Evolutionary conservation across 192 early-diverging fungal species (phyloP).

Genomic region (Funneliformis geosporum): DNA sequence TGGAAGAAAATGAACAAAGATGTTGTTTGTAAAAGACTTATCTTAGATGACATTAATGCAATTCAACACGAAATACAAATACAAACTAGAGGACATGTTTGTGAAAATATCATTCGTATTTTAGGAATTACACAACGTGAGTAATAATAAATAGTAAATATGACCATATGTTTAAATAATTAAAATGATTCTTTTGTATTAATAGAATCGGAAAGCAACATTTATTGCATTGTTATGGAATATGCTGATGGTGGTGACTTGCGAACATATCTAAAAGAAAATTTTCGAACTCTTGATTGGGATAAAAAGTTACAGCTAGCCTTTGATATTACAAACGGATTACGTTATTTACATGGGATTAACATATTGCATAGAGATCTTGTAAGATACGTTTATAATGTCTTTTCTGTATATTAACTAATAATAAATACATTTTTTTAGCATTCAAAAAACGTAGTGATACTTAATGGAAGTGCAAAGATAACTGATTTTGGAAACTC

Average conservation of each 20-base stretch:
- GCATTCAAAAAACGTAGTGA: not conserved
- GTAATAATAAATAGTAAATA: not conserved
- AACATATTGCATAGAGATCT: not conserved
- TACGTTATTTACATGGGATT: not conserved
- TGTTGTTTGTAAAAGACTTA: not conserved
- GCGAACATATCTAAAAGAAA: not conserved
- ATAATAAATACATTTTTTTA: too few species aligned
- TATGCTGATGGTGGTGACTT: slow-evolving; percentile 4
- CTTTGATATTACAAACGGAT: not conserved
- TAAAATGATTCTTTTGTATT: too few species aligned
- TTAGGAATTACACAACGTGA: slow-evolving; percentile 1
- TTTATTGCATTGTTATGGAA: slow-evolving; percentile 5
- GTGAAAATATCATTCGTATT: slow-evolving; percentile 9
- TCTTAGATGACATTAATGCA: not conserved
- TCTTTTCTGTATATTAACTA: too few species aligned
- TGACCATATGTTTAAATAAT: too few species aligned
- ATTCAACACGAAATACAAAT: not conserved
- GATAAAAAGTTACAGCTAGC: not conserved
- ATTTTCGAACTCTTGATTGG: not conserved
- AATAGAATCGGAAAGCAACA: not conserved
- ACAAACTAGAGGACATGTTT: too few species aligned
- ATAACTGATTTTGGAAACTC: slow-evolving; percentile 20
- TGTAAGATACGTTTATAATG: not conserved
- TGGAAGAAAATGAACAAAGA: not conserved
- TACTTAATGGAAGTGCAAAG: not conserved